Evolutionary conservation across 2,329 filamentous ascomycete species (phyloP).

Genomic region (Talaromyces sp.): DNA sequence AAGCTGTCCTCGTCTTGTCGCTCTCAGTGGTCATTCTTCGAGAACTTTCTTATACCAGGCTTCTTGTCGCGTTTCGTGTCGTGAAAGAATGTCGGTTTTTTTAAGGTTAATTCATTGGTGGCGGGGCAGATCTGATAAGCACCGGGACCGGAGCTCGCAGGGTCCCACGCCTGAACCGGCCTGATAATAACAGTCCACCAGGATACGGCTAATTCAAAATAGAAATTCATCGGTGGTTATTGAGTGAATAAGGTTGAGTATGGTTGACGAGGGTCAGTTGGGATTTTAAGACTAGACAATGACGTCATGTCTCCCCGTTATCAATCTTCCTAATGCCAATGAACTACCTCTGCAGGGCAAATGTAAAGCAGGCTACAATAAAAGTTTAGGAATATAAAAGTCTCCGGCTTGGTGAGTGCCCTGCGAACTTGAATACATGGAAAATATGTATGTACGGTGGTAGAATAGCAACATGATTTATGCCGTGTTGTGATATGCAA

Average conservation of each 20-base stretch:
- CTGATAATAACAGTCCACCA: not conserved
- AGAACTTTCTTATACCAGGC: not conserved
- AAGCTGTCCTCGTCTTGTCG: constrained; percentile 40
- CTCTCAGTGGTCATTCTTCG: constrained; percentile 20
- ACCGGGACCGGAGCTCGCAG: constrained; percentile 4
- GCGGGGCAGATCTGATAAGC: not conserved
- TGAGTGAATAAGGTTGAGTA: not conserved
- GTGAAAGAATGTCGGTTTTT: not conserved
- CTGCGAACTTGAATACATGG: not conserved
- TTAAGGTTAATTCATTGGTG: not conserved
- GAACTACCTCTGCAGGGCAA: not conserved
- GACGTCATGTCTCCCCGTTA: not conserved
- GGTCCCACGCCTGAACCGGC: not conserved
- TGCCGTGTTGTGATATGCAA: not conserved
- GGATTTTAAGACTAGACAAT: not conserved
- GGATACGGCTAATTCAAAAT: not conserved
- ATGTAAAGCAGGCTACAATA: not conserved
- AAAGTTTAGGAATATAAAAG: not conserved
- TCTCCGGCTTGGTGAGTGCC: too few species aligned
- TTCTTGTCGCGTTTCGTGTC: not conserved
- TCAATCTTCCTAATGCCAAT: not conserved
- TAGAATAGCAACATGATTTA: not conserved
- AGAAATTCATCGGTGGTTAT: not conserved
- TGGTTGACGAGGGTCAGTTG: not conserved
- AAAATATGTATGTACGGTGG: not conserved